Evolutionary conservation across 805 yeast genomes (phyloP).

Genomic region (Diddensiella transvaalensis): DNA sequence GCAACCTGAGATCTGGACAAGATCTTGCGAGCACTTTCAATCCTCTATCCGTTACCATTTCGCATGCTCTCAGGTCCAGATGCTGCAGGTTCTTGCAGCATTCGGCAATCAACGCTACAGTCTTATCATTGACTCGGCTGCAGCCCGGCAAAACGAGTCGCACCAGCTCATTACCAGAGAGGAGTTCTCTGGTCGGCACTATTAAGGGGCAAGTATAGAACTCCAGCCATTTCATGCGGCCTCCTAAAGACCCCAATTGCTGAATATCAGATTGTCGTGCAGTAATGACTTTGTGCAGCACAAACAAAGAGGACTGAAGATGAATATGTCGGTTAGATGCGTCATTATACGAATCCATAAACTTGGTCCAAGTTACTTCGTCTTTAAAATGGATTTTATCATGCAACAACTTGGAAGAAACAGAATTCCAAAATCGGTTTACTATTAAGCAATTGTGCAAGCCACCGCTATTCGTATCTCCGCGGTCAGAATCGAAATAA

Average conservation of each 20-base stretch:
- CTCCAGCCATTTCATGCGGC: constrained; percentile 63
- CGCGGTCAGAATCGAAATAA: neutral
- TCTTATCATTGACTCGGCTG: constrained; percentile 55
- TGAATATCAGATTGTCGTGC: constrained; percentile 55
- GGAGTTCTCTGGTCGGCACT: constrained; percentile 50
- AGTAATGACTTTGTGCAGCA: constrained; percentile 61
- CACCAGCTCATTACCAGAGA: constrained; percentile 41
- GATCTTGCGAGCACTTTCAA: constrained; percentile 59
- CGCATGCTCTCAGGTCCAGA: constrained; percentile 83
- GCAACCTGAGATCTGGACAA: constrained; percentile 53
- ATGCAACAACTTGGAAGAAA: constrained; percentile 53
- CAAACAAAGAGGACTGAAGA: constrained; percentile 40
- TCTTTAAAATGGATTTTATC: constrained; percentile 53
- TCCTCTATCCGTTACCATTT: constrained; percentile 70
- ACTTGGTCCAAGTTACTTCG: constrained; percentile 44
- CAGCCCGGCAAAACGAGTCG: constrained; percentile 68
- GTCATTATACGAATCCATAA: constrained; percentile 25
- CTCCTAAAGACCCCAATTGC: constrained; percentile 44
- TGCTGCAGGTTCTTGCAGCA: constrained; percentile 56
- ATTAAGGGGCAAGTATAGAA: constrained; percentile 77
- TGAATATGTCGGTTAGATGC: neutral
- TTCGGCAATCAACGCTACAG: constrained; percentile 49
- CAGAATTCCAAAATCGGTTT: constrained; percentile 59
- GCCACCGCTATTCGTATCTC: constrained; percentile 10
- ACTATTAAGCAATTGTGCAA: constrained; percentile 65